Conservation (phyloP, 2,329 filamentous ascomycete species). For the Byssothecium circinans region DNA sequence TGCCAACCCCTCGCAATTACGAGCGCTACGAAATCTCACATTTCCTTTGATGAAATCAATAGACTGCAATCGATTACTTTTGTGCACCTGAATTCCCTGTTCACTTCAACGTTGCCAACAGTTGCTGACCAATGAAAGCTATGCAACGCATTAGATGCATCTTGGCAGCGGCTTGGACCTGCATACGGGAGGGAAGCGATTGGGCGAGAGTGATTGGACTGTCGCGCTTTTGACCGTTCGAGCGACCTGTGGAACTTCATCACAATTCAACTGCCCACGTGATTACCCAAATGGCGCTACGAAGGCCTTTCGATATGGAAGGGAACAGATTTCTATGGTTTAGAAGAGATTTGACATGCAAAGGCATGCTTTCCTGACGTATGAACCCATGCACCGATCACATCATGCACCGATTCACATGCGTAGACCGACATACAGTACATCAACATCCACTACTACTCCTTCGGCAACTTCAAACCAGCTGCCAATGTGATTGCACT, state of each 20-base stretch:
- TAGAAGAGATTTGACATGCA: not conserved
- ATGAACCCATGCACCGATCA: not conserved
- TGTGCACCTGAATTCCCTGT: constrained; percentile 11
- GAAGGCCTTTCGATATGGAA: not conserved
- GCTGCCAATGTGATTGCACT: too few relatives aligned
- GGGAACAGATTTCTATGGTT: not conserved
- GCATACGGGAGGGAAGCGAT: constrained; percentile 19
- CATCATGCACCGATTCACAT: too few relatives aligned
- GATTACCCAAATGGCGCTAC: constrained; percentile 6
- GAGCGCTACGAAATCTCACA: constrained; percentile 21
- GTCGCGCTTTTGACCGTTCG: not conserved
- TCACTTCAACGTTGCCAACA: constrained; percentile 3
- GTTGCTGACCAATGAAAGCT: constrained; percentile 19
- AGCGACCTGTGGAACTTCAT: constrained; percentile 7
- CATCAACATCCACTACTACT: too few relatives aligned
- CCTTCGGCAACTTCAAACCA: too few relatives aligned
- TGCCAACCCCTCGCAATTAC: not conserved
- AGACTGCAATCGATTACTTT: constrained; percentile 12
- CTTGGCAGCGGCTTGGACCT: constrained; percentile 22
- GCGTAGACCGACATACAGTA: too few relatives aligned
- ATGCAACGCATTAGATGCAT: not conserved
- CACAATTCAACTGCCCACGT: constrained; percentile 15
- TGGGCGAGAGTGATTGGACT: constrained; percentile 13
- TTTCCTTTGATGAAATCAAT: not conserved
- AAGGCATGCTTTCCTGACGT: not conserved